Conservation (phyloP, 2,329 filamentous ascomycete species). For the Talaromyces atroroseus region DNA sequence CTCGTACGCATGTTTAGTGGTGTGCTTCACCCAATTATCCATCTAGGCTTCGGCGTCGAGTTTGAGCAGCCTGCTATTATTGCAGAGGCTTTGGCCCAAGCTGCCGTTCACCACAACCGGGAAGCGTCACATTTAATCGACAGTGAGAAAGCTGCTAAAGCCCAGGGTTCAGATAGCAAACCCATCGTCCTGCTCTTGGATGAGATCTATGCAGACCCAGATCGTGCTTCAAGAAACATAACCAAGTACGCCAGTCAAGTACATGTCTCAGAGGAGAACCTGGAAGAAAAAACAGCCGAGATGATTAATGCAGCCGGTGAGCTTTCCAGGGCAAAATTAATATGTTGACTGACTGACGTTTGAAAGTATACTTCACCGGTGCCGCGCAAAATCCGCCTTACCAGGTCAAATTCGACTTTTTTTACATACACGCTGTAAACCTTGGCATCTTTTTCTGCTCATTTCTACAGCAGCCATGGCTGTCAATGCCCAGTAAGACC, state of each 20-base stretch:
- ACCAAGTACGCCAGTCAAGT: slow-evolving; percentile 57
- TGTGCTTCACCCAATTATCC: slow-evolving; percentile 74
- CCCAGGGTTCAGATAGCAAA: background rate
- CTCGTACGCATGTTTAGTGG: slow-evolving; percentile 64
- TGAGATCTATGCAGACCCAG: slow-evolving; percentile 47
- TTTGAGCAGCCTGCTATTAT: slow-evolving; percentile 76
- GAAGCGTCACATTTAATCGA: slow-evolving; percentile 49
- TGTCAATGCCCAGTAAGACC: slow-evolving; percentile 54
- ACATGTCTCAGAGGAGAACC: slow-evolving; percentile 49
- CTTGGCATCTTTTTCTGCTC: slow-evolving; percentile 63
- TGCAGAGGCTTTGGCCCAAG: slow-evolving; percentile 72
- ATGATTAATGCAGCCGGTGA: slow-evolving; percentile 64
- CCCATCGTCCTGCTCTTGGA: slow-evolving; percentile 57
- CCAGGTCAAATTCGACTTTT: slow-evolving; percentile 74
- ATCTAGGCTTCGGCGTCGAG: slow-evolving; percentile 78
- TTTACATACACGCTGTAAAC: slow-evolving; percentile 72
- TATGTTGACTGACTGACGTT: background rate
- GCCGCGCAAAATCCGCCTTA: slow-evolving; percentile 62
- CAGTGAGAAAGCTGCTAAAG: slow-evolving; percentile 30
- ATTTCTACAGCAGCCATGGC: slow-evolving; percentile 48
- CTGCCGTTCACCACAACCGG: slow-evolving; percentile 60
- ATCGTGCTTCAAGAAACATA: slow-evolving; percentile 19
- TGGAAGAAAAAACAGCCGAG: slow-evolving; percentile 55
- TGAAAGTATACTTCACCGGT: slow-evolving; percentile 44
- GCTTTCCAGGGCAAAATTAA: slow-evolving; percentile 10